Evolutionary conservation across 116 monocot genomes (phyloP).

Genomic region (Trichopus zeylanicus): DNA sequence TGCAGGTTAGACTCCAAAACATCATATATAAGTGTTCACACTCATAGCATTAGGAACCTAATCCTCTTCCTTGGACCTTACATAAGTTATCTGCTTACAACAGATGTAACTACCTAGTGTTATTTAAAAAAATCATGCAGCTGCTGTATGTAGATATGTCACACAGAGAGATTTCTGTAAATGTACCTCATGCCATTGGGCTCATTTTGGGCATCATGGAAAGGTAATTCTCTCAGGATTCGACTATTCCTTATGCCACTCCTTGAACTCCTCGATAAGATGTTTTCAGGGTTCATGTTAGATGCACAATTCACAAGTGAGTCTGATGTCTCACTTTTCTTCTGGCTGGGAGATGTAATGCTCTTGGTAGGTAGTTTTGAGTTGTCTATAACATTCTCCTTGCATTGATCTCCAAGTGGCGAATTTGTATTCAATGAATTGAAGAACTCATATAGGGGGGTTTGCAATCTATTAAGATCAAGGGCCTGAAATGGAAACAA

Average conservation of each 20-base stretch:
- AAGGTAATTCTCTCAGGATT: conserved; percentile 52
- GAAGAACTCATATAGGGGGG: conserved; percentile 88
- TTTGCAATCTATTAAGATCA: conserved; percentile 89
- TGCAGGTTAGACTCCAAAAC: too few relatives aligned
- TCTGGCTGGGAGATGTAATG: conserved; percentile 40
- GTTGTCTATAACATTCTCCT: conserved; percentile 29
- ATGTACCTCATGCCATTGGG: background rate
- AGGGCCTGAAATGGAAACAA: conserved; percentile 39
- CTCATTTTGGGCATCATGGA: conserved; percentile 1
- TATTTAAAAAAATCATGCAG: too few relatives aligned
- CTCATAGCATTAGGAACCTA: too few relatives aligned
- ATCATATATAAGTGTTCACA: too few relatives aligned
- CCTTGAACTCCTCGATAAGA: conserved; percentile 16
- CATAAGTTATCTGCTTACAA: too few relatives aligned
- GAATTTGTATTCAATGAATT: conserved; percentile 45
- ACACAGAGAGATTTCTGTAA: too few relatives aligned
- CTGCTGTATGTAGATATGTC: too few relatives aligned
- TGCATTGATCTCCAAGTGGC: conserved; percentile 11
- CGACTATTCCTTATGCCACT: conserved; percentile 15
- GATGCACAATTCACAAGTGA: conserved; percentile 10
- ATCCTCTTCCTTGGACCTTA: too few relatives aligned
- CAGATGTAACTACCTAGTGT: too few relatives aligned
- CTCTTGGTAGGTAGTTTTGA: conserved; percentile 38
- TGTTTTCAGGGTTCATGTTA: conserved; percentile 14
- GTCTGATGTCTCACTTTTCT: conserved; percentile 6